Percentiles rank a stretch among this genome's conserved stretches.
Conservation (phyloP, 73 alveolate species). For the Paraurostyla sp. region DNA sequence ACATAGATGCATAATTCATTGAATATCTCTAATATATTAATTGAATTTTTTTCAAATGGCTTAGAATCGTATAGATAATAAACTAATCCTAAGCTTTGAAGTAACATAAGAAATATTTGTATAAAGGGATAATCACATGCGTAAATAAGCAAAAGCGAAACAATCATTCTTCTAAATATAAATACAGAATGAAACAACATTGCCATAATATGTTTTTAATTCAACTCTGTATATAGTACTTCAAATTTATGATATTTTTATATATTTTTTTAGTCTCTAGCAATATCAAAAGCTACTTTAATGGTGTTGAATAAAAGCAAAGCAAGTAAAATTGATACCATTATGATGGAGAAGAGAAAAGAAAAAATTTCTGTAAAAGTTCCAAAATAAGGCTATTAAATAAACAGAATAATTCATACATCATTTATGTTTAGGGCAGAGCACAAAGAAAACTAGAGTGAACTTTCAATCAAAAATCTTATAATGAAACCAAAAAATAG, state of each 20-base stretch:
- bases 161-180: slow-evolving; percentile 6
- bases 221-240: background rate
- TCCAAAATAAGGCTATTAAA: background rate
- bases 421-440: background rate
- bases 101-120: background rate
- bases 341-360: background rate
- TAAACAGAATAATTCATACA: background rate
- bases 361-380: background rate
- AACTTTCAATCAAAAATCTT: slow-evolving; percentile 14
- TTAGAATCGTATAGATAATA: background rate
- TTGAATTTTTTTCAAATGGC: background rate
- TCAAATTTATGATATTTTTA: background rate
- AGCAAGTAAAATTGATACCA: background rate
- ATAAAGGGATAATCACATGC: background rate
- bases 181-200: background rate
- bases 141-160: background rate
- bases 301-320: background rate
- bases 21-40: slow-evolving; percentile 6
- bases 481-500: background rate
- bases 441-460: background rate
- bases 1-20: slow-evolving; percentile 2
- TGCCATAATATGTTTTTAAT: background rate
- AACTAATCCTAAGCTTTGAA: background rate
- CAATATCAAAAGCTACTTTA: background rate
- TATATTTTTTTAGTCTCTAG: background rate